Evolutionary conservation across 2,329 filamentous ascomycete genomes (phyloP).

Genomic region (Alternaria gaisen): DNA sequence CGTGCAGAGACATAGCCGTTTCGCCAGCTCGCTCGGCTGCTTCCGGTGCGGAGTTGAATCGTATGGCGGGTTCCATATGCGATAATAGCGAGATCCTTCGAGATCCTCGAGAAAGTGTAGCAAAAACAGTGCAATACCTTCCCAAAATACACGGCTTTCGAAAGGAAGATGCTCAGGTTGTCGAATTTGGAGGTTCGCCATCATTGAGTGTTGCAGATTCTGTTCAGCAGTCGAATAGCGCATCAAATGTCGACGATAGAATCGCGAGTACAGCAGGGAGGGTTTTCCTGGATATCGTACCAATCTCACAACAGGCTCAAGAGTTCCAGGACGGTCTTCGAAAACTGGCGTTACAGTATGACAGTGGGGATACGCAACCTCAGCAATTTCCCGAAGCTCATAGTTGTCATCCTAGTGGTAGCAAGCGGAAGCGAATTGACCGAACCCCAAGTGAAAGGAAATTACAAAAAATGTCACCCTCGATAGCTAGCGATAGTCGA

Average conservation of each 20-base stretch:
- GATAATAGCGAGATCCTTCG: neutral
- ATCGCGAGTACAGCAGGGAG: neutral
- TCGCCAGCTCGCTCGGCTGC: neutral
- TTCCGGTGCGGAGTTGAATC: neutral
- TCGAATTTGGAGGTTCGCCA: too few species aligned
- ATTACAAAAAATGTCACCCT: neutral
- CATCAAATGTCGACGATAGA: neutral
- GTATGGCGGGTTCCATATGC: neutral
- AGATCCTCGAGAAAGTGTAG: neutral
- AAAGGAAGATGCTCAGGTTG: fast-evolving
- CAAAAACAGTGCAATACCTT: neutral
- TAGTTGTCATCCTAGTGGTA: neutral
- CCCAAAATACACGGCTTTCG: neutral
- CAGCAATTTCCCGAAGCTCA: neutral
- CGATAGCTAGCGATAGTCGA: neutral
- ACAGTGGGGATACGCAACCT: neutral
- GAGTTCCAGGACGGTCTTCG: neutral
- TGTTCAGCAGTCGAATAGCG: too few species aligned
- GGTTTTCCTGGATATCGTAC: fast-evolving
- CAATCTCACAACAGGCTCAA: neutral
- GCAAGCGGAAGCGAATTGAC: neutral
- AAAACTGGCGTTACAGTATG: neutral
- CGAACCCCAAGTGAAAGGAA: neutral
- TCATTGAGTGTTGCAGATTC: too few species aligned
- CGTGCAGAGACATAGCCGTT: neutral